Base-by-base conservation (phyloP, 164 flowering plant genomes). In the Umbellularia californica region DNA sequence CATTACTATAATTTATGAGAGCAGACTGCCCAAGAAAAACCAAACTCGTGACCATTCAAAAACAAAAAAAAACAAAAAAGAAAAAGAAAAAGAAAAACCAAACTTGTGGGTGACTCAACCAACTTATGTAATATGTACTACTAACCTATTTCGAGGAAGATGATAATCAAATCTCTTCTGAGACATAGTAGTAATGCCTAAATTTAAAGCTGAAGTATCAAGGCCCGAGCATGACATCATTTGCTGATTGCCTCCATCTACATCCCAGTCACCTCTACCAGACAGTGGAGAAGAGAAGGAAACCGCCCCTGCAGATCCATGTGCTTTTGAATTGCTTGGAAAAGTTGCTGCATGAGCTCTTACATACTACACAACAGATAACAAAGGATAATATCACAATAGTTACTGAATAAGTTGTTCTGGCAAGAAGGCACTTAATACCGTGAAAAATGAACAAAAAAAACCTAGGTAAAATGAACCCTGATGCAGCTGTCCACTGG, bases 71-170 rank as follows among this genome's bases (percentile, higher is more conserved):
- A 25, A n/a, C n/a, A n/a, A 30, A 30, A 3, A 30, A 28, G 30
- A 30, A 3, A 28, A 3, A 2, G 1, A 28, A 28, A 28, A 3
- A 28, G 2, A 28, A 30, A 30, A 30, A 4, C 35, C 35, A 30
- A 30, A 67, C 19, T 19, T 25, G 28, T 19, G 28, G 73, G 23
- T 28, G 55, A 67, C 10, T 27, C 10, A 75, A 22, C 66, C 27
- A 51, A 67, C 47, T 28, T 11, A 67, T 28, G 23, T 10, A 72
- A 15, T 11, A 67, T 28, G 23, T 10, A 72, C 15, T 55, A 74
- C 83, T 77, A 72, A 87, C 94, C 87, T 87, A 75, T 76, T 78
- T 70, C 90, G 77, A 17, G 90, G 94, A 78, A 86, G 90, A 22
- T 73, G 82, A 78, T 87, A 85, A 62, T 82, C 80, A 72, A 77